Percentiles rank a stretch among this genome's conserved stretches.
Conservation (phyloP, 768 basidiomycete genomes). For the Udeniomyces megalosporus region DNA sequence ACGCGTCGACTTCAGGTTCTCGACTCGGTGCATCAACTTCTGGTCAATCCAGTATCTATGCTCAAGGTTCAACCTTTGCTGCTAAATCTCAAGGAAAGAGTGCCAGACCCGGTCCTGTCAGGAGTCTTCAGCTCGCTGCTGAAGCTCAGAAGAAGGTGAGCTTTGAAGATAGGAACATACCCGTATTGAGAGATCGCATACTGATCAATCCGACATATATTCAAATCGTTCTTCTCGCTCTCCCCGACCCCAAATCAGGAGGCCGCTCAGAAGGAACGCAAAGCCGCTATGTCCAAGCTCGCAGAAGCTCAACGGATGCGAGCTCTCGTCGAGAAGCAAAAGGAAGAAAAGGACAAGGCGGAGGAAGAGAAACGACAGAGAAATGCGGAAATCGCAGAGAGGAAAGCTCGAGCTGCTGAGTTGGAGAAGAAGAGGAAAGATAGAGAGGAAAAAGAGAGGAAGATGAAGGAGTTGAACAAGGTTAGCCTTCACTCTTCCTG, state of each 20-base stretch:
- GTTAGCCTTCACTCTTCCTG: background rate
- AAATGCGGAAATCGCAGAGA: slow-evolving; percentile 2
- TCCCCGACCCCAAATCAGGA: slow-evolving; percentile 39
- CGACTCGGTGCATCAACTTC: slow-evolving; percentile 5
- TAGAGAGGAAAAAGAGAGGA: slow-evolving; percentile 12
- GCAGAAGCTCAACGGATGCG: slow-evolving; percentile 66
- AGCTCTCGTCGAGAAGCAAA: slow-evolving; percentile 55
- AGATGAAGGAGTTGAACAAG: slow-evolving; percentile 2
- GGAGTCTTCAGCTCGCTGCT: slow-evolving; percentile 66
- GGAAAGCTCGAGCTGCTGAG: slow-evolving; percentile 9
- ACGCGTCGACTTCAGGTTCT: background rate
- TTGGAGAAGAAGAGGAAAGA: slow-evolving; percentile 14
- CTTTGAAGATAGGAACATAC: no score
- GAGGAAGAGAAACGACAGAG: slow-evolving; percentile 11
- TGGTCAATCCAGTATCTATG: background rate
- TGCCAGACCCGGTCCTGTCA: slow-evolving; percentile 33
- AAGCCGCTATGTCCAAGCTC: slow-evolving; percentile 52
- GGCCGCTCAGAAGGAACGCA: slow-evolving; percentile 74
- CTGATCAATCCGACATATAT: no score
- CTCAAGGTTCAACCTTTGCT: slow-evolving; percentile 3
- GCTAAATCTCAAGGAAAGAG: slow-evolving; percentile 10
- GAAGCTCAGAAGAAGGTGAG: slow-evolving; percentile 71
- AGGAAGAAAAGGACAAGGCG: slow-evolving; percentile 51
- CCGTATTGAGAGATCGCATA: no score
- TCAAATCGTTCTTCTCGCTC: no score